These are phyloP conservation scores for Metroxylon sagu DNA, from an alignment of 176 grass and related monocot genomes.

Conservation along the genomic window DNA sequence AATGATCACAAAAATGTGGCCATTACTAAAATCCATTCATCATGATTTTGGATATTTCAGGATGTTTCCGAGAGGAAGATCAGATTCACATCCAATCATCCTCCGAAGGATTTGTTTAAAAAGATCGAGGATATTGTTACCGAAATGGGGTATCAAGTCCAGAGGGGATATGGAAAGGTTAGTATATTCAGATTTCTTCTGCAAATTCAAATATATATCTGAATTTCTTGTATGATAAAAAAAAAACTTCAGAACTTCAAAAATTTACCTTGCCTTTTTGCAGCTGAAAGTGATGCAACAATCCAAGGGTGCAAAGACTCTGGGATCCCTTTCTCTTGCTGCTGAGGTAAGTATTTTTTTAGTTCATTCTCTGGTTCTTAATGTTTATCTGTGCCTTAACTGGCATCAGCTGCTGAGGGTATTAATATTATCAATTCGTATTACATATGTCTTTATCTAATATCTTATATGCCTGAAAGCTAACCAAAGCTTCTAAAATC, in stretches of 20 bases:
- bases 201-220: no score
- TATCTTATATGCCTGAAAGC: no score
- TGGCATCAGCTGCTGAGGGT: no score
- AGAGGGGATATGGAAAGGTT: conserved; percentile 61
- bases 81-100: conserved; percentile 78
- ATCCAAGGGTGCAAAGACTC: conserved; percentile 34
- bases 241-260: no score
- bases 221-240: no score
- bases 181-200: neutral
- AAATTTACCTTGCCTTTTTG: neutral
- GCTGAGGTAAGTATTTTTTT: conserved; percentile 42
- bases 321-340: conserved; percentile 45
- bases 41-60: neutral
- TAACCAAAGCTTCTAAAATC: neutral
- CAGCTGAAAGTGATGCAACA: conserved; percentile 69
- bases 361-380: neutral
- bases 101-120: conserved; percentile 69
- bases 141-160: conserved; percentile 67
- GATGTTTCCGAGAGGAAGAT: conserved; percentile 27
- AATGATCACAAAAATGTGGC: neutral
- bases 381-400: no score
- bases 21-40: neutral
- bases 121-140: conserved; percentile 64
- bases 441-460: no score
- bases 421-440: no score